Evolutionary conservation across 805 yeast genomes (phyloP), one percentile per base, ranked within the genome.

Genomic region (Hanseniaspora opuntiae): DNA sequence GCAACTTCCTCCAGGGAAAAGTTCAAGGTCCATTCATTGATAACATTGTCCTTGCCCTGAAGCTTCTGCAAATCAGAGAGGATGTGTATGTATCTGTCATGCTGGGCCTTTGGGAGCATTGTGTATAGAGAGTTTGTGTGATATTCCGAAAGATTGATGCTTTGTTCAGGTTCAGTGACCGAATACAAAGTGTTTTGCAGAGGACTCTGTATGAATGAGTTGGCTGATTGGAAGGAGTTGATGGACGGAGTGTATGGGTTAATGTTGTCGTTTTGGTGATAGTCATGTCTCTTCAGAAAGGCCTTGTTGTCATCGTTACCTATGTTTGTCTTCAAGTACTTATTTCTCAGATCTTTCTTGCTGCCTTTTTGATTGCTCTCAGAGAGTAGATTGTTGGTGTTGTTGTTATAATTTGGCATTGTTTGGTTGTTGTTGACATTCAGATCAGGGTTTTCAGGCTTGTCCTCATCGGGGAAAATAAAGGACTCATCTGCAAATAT

Each of bases 401-500:
- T 42, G 32, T 47, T 44, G 24, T 46, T 45, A 37, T 47, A 24
- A 30, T 24, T 51, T 19, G 45, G 32, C 24, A 45, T 47, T 22
- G 47, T 52, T 16, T n/a, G 30, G 16, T 47, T 54, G 36, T 38
- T 54, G 38, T 38, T 56, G 45, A 36, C 53, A 11, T 30, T 30
- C 56, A 45, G 25, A 32, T 57, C 57, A 40, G 56, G 58, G 36
- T 63, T 61, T 25, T 61, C 61, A 56, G 68, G 73, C 62, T 83
- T 83, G 36, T 84, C 90, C 61, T 85, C 93, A 62, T 84, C 93
- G 0, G 90, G 87, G 62, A 84, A 84, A 2, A 84, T 76, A 59
- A 84, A 84, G 2, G 86, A 75, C 56, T 83, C 89, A 60, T 84
- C 89, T 0, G 89, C 90, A 73, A 84, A 84, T 0, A 88, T 89